Evolutionary conservation across 495 filamentous ascomycete genomes (phyloP).

Genomic region (Penicillium maclennaniae): DNA sequence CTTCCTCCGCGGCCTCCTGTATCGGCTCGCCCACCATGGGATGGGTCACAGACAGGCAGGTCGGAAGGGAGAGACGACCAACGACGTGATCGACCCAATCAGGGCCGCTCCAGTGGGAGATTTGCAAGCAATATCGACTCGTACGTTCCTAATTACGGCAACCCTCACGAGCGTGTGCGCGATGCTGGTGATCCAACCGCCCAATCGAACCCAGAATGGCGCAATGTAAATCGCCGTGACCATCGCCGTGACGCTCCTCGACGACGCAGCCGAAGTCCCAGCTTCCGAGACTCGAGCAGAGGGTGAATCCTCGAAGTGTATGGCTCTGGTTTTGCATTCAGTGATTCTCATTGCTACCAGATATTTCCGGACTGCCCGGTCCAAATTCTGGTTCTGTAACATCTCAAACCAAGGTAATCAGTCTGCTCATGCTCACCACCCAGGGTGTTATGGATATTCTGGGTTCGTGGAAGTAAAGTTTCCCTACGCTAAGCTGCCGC

Average conservation of each 20-base stretch:
- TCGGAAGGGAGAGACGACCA: constrained; percentile 26
- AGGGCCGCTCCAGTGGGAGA: constrained; percentile 22
- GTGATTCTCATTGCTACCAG: not conserved
- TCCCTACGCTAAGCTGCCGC: not conserved
- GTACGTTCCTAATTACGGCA: constrained; percentile 38
- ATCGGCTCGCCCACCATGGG: constrained; percentile 30
- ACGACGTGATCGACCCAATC: constrained; percentile 30
- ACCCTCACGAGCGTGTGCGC: constrained; percentile 22
- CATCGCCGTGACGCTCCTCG: constrained; percentile 32
- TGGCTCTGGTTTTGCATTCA: not conserved
- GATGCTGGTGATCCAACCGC: constrained; percentile 19
- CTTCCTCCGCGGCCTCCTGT: constrained; percentile 41
- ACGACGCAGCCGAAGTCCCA: constrained; percentile 41
- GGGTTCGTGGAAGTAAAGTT: not conserved
- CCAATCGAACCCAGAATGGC: constrained; percentile 21
- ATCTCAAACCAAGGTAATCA: too few species aligned
- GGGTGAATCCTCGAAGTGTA: constrained; percentile 1
- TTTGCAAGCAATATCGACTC: constrained; percentile 36
- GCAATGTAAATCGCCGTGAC: constrained; percentile 26
- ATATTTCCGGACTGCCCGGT: not conserved
- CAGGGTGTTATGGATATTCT: too few species aligned
- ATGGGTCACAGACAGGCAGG: constrained; percentile 23
- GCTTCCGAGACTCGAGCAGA: constrained; percentile 23
- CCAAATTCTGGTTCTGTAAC: too few species aligned
- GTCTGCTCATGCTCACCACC: too few species aligned